Base-by-base conservation (phyloP, 306 rosid genomes). In the Sechiopsis laciniata region DNA sequence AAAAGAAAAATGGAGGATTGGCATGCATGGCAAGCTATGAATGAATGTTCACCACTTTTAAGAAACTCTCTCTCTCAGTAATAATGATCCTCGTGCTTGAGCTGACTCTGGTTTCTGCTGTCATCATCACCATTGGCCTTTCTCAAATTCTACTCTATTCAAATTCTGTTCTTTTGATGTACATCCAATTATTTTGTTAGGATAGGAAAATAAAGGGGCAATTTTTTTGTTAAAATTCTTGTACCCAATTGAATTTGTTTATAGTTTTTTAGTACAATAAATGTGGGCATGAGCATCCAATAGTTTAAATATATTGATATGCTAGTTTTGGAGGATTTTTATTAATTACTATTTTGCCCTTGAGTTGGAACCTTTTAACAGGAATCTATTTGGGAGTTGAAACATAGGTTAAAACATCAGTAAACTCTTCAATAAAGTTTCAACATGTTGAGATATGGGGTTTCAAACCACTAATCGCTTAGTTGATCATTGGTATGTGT, bases 81-180 rank as follows among this genome's bases (percentile, higher is more conserved):
- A 70, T 70, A 70, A 70, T 70, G 74, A 70, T 52, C 20, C 74
- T 70, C 60, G 74, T 70, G 73, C 73, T 68, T 66, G 17, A 40
- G n/a, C 54, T 65, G 71, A 64, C 68, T 29, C 51, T 37, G 72
- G 32, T 54, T 66, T 64, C 72, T 42, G 32, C 52, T 17, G 35
- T 10, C n/a, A 66, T 63, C 51, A 63, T 63, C 68, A 2, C 46
- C 48, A 17, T 64, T 37, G 2, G 14, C 51, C 21, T 61, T 61
- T 35, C 68, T 17, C 71, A 40, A 40, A 4, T 24, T 17, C 20
- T n/a, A 7, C 24, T 22, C 19, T 19, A 55, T 55, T 62, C 69
- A 8, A 42, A 11, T 19, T 66, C 54, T 35, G n/a, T 45, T 40
- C 32, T 19, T 42, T 65, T 42, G 0, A 19, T 65, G 54, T 42